Conservation (phyloP, 495 filamentous ascomycete species). For the Viridothelium virens region DNA sequence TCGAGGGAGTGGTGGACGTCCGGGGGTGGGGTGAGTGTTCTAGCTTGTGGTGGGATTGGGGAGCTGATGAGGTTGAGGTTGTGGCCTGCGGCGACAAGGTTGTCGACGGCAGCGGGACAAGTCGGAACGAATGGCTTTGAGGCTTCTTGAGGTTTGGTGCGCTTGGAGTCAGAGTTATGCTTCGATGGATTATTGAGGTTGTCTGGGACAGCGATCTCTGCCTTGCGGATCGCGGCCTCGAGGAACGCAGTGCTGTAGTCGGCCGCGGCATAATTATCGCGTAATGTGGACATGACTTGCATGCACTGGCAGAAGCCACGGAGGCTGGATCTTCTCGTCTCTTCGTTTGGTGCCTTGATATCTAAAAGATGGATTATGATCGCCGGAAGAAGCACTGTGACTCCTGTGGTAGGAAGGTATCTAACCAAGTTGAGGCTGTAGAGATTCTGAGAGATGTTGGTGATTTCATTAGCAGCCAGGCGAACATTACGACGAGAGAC, state of each 20-base stretch:
- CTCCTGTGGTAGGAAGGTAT: slow-evolving; percentile 78
- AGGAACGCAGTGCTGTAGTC: slow-evolving; percentile 82
- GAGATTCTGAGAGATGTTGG: slow-evolving; percentile 64
- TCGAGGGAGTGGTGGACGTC: slow-evolving; percentile 23
- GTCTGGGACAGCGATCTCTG: slow-evolving; percentile 48
- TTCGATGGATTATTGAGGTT: not conserved
- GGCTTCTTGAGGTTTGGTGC: not conserved
- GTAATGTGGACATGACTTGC: slow-evolving; percentile 69
- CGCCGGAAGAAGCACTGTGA: slow-evolving; percentile 80
- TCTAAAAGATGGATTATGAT: slow-evolving; percentile 88
- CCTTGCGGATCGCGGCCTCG: slow-evolving; percentile 74
- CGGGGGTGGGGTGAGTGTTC: slow-evolving; percentile 37
- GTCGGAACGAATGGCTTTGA: slow-evolving; percentile 21
- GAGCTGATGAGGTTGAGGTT: slow-evolving; percentile 24
- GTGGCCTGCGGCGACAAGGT: slow-evolving; percentile 35
- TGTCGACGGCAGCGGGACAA: slow-evolving; percentile 30
- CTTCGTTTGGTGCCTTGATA: slow-evolving; percentile 68
- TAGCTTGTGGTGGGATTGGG: slow-evolving; percentile 12
- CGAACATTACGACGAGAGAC: slow-evolving; percentile 70
- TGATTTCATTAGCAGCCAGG: slow-evolving; percentile 71
- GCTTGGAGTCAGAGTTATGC: not conserved
- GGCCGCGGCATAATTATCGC: slow-evolving; percentile 77
- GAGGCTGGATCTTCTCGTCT: slow-evolving; percentile 57
- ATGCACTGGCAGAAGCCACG: slow-evolving; percentile 80
- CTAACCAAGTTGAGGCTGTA: slow-evolving; percentile 60